Conservation (phyloP, 768 basidiomycete genomes). For the Trametes punicea region DNA sequence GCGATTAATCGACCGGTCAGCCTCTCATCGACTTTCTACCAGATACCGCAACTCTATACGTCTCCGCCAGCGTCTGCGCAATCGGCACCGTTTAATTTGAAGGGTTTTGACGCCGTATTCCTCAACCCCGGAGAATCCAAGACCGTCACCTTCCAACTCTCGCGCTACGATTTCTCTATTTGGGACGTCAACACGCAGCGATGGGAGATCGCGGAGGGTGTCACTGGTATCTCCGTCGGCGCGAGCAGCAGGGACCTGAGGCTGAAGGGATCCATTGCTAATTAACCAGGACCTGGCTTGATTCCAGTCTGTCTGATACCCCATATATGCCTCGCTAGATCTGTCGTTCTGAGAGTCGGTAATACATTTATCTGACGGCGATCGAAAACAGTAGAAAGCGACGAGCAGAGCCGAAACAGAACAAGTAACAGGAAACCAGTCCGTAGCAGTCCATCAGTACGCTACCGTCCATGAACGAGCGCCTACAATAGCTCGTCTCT, state of each 20-base stretch:
- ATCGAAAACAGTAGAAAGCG: conserved; percentile 12
- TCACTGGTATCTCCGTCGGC: conserved; percentile 59
- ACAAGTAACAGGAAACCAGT: conserved; percentile 8
- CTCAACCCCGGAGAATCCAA: conserved; percentile 27
- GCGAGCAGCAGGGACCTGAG: conserved; percentile 62
- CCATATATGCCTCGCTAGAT: no score
- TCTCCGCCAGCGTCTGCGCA: conserved; percentile 46
- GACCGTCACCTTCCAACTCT: conserved; percentile 30
- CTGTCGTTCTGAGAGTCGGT: neutral
- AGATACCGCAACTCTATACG: conserved; percentile 58
- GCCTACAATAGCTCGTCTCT: neutral
- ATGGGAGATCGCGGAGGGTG: conserved; percentile 46
- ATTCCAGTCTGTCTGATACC: no score
- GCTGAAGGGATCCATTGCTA: conserved; percentile 40
- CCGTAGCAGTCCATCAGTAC: conserved; percentile 3
- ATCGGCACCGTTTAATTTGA: conserved; percentile 48
- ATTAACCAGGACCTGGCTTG: neutral
- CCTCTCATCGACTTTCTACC: neutral
- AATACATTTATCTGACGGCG: neutral
- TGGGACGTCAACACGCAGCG: conserved; percentile 41
- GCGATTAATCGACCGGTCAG: neutral
- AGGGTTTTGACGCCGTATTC: conserved; percentile 52
- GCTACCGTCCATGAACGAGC: conserved; percentile 8
- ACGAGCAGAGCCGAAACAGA: neutral
- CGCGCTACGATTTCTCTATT: conserved; percentile 33